Base-by-base conservation (phyloP, 179 eudicot genomes). In the Nepenthes alata region DNA sequence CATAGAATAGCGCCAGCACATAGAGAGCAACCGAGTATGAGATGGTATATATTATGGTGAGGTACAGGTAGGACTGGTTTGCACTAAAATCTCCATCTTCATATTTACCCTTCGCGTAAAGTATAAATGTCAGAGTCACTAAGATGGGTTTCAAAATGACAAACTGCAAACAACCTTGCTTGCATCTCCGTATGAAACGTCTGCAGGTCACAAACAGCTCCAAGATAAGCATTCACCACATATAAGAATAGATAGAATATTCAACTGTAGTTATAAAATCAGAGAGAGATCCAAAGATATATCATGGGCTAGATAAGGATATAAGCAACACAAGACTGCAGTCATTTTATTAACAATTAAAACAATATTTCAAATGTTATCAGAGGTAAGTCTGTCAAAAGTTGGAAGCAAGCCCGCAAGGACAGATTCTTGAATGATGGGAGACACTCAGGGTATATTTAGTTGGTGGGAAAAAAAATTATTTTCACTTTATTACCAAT, bases 91-190 rank as follows among this genome's bases (percentile, higher is more conserved):
- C 78, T n/a, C 98, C 98, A 77, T 86, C 96, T 69, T 81, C 78
- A 75, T 91, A 91, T 74, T 83, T 85, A 62, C 96, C 96, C 72
- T 85, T 91, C 3, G 93, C 83, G 70, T 91, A 91, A 5, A 91
- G 82, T 62, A 91, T 74, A 59, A 91, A 72, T 45, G 98, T 91
- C 61, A 86, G 73, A n/a, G 83, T 78, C 58, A 86, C 96, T 76
- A 89, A 82, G 39, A 91, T 77, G 54, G 98, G 98, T 77, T 91
- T 91, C 69, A 91, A 84, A 75, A 91, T 89, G 71, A 91, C 98
- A 81, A 91, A 91, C 73, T 91, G 98, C 86, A 91, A 64, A 67
- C 95, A 77, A 53, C 98, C 98, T 78, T 91, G 98, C 77, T 91
- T 91, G 88, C 96, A 89, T 63, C 95, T 83, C 74, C 96, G 85